Base-by-base conservation (phyloP, 257 asterid species). In the Petrea volubilis region DNA sequence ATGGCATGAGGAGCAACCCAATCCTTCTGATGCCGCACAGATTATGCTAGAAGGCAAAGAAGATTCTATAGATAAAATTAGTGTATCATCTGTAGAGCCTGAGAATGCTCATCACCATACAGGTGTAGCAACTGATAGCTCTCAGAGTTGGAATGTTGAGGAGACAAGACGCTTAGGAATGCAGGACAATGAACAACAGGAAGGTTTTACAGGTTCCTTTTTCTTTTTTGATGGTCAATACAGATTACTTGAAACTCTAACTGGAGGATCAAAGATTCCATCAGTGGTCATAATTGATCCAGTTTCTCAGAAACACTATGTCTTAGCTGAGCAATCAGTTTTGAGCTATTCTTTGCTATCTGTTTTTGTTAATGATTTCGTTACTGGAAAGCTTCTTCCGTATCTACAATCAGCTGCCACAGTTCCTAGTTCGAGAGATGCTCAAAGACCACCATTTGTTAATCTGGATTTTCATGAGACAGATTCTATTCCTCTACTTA, bases 401-500 rank as follows among this genome's bases (percentile, higher is more conserved):
- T 83, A 86, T 77, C 77, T 80, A 71, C 95, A 88, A 78, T 89
- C 97, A 57, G 81, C 83, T 76, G 74, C 67, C 52, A 55, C 52
- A 63, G 79, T 77, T 83, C 84, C 73, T 71, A 84, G 78, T 75
- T 77, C 75, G 18, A 84, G 77, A 77, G 88, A 77, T 79, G 83
- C 83, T 78, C 85, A 88, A 73, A 72, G 70, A 55, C 96, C 99
- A 53, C 97, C 99, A 56, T 91, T 91, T 81, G 96, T 91, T 76
- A 94, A 94, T 85, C 86, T 80, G 69, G 97, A 87, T 85, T 94
- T 89, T 86, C 97, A 84, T 47, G 99, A 91, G 82, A 80, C 76
- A 29, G 94, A 87, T 68, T 84, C 96, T 64, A 88, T 91, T 74
- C 97, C 99, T 70, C 82, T 40, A 61, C 81, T 94, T 40, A 86